Evolutionary conservation across 2,329 filamentous ascomycete species (phyloP).

Genomic region (Rhinocladiella similis): DNA sequence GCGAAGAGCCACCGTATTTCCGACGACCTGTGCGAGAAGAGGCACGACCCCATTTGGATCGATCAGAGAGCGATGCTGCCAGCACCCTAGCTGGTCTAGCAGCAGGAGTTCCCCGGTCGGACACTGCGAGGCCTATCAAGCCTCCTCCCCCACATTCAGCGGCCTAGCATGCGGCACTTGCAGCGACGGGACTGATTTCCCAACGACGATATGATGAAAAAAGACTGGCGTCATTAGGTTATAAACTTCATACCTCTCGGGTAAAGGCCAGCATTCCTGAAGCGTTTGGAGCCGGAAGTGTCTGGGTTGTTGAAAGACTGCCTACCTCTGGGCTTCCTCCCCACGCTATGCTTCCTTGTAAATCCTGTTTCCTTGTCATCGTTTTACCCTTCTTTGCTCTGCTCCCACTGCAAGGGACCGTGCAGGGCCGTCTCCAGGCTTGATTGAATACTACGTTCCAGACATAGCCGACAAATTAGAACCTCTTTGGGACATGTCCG

Average conservation of each 20-base stretch:
- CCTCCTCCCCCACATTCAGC: conserved; percentile 7
- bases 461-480: too few relatives aligned
- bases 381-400: too few relatives aligned
- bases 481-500: too few relatives aligned
- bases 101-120: conserved; percentile 11
- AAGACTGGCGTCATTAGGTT: background rate
- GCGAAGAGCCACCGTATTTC: conserved; percentile 8
- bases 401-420: too few relatives aligned
- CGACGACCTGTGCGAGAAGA: conserved; percentile 15
- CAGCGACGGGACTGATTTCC: conserved; percentile 4
- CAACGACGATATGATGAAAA: conserved; percentile 11
- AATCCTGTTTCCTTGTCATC: too few relatives aligned
- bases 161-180: conserved; percentile 1
- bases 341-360: too few relatives aligned
- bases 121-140: conserved; percentile 7
- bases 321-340: too few relatives aligned
- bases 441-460: too few relatives aligned
- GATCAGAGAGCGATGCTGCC: conserved; percentile 28
- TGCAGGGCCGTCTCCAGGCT: too few relatives aligned
- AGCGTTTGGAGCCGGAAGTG: background rate
- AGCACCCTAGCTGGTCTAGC: conserved; percentile 27
- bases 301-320: too few relatives aligned
- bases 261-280: background rate
- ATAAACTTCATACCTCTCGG: background rate
- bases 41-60: conserved; percentile 10